These are phyloP conservation scores for Ceratobasidium sp. DNA, from an alignment of 1,284 basidiomycete species.

Conservation along the genomic window DNA sequence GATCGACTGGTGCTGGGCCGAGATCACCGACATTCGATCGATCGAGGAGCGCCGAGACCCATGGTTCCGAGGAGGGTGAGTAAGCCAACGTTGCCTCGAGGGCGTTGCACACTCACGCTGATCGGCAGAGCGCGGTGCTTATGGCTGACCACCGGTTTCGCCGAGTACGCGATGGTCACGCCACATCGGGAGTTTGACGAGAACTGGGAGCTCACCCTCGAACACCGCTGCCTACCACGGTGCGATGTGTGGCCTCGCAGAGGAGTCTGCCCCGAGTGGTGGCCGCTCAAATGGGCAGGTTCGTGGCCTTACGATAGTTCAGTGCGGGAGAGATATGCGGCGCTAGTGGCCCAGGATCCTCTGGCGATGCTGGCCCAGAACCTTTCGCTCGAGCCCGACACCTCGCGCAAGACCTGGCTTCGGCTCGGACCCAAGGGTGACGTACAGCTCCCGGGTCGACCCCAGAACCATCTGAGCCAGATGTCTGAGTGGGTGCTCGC, in stretches of 20 bases:
- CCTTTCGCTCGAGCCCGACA: background rate
- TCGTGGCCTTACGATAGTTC: constrained; percentile 2
- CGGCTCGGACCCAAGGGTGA: constrained; percentile 18
- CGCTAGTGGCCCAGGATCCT: background rate
- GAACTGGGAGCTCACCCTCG: background rate
- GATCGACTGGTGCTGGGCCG: constrained; percentile 20
- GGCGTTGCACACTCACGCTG: background rate
- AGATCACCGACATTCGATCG: background rate
- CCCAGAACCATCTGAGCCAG: background rate
- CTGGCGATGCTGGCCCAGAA: background rate
- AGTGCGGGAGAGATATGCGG: background rate
- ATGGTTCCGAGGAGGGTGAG: constrained; percentile 20
- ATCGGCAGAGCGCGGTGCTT: background rate
- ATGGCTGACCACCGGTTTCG: constrained; percentile 7
- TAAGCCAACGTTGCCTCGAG: background rate
- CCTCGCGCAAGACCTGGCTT: background rate
- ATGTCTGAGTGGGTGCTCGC: background rate
- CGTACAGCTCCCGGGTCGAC: background rate
- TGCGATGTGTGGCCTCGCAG: constrained; percentile 4
- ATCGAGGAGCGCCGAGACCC: constrained; percentile 1
- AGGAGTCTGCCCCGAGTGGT: constrained; percentile 14
- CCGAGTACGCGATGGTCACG: constrained; percentile 7
- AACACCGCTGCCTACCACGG: background rate
- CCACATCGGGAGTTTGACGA: background rate
- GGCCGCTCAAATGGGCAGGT: background rate